Base-by-base conservation (phyloP, 495 filamentous ascomycete species). In the Parachaetomium inaequale region DNA sequence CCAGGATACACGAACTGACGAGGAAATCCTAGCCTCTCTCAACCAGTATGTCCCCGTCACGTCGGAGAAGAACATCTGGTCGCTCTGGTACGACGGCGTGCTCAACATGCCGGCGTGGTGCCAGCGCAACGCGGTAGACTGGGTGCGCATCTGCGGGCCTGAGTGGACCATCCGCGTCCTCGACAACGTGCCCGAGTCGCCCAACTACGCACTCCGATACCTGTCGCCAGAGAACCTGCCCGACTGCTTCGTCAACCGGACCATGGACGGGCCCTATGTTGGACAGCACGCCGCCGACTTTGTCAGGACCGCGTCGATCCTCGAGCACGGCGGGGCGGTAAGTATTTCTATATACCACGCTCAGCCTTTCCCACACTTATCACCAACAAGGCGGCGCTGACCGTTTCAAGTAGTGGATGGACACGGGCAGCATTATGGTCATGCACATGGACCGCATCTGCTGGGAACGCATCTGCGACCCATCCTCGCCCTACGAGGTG, bases 21-120 rank as follows among this genome's bases (percentile, higher is more conserved):
- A 45, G 42, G 8, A 45, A 15, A 45, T 45, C n/a, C 42, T 45
- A 5, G 42, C 42, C 3, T 45, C 42, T 4, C 17, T 45, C 2
- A 45, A 45, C 42, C 42, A 45, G n/a, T 45, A n/a, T 45, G 42
- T n/a, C 7, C 42, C 15, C 42, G 42, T 45, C 42, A 45, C 17
- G 8, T 45, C 42, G 17, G 42, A 45, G n/a, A 45, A 45, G 42
- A 45, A 45, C 42, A 45, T 45, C n/a, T 45, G 42, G 42, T n/a
- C 42, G 7, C n/a, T 45, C 17, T 45, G 42, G 42, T 6, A 45
- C 42, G 42, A 45, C 42, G 42, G 42, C 42, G 42, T 45, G 42
- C 42, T 45, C 42, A 45, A 45, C 42, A 45, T 45, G 42, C 42
- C 42, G 42, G 15, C n/a, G 42, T 45, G 42, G 42, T 45, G 42